phyloP scores from a whole-genome alignment of 179 eudicot species.

The Beta macrorhiza region DNA sequence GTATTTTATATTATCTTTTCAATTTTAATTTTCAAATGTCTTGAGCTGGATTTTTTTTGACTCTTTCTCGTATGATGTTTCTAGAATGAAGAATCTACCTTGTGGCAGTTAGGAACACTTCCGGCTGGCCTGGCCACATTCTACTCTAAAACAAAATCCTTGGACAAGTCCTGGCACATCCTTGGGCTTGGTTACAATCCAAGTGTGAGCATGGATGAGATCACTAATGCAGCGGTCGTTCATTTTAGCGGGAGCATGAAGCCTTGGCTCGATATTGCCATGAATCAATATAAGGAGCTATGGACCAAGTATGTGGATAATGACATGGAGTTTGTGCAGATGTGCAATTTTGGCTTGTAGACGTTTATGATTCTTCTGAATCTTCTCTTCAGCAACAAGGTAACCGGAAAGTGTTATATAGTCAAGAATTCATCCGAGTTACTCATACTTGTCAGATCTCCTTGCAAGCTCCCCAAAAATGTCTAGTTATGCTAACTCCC shows the following conservation, averaged over 20 bases:
- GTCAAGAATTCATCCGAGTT: slow-evolving; percentile 21
- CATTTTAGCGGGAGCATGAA: slow-evolving; percentile 90
- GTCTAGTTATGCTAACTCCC: slow-evolving; percentile 25
- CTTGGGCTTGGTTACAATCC: slow-evolving; percentile 86
- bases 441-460: slow-evolving; percentile 24
- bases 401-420: slow-evolving; percentile 26
- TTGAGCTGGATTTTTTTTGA: slow-evolving; percentile 7
- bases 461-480: slow-evolving; percentile 15
- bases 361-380: slow-evolving; percentile 21
- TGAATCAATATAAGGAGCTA: slow-evolving; percentile 71
- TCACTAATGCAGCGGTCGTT: slow-evolving; percentile 71
- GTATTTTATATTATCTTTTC: neutral
- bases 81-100: slow-evolving; percentile 60
- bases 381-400: slow-evolving; percentile 35
- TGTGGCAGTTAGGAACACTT: slow-evolving; percentile 73
- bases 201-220: slow-evolving; percentile 83
- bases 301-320: slow-evolving; percentile 79
- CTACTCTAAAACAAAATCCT: slow-evolving; percentile 63
- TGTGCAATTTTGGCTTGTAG: slow-evolving; percentile 86
- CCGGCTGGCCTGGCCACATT: slow-evolving; percentile 73
- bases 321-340: slow-evolving; percentile 80
- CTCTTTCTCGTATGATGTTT: neutral
- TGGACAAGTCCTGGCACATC: slow-evolving; percentile 84
- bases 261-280: slow-evolving; percentile 90
- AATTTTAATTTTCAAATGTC: neutral